Base-by-base conservation (phyloP, 345 rosid species). In the Populus alba region DNA sequence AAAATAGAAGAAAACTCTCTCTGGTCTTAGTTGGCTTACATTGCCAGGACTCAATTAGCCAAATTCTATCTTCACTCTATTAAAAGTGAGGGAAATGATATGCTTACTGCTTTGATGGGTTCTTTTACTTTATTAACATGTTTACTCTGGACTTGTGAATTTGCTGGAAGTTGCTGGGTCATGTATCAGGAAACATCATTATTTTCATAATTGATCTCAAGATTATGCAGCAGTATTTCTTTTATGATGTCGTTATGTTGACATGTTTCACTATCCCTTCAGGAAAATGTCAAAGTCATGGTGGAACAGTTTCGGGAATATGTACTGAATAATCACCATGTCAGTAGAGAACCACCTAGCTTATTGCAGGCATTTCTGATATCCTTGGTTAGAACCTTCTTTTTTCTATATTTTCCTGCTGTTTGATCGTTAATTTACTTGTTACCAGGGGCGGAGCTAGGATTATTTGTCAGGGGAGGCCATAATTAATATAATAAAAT, bases 351-450 rank as follows among this genome's bases (percentile, higher is more conserved):
- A 83, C 91, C 91, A 38, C 82, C 80, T 49, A 77, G 90, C 69
- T 73, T 83, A 57, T 86, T 90, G 80, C 97, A 94, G 85, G 99
- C 97, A 23, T 96, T 96, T 78, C 93, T 87, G 83, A 83, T 96
- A 74, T 91, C 98, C 65, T 73, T 94, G 94, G 99, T 96, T 61
- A 84, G 93, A 75, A 72, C 16, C 67, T 74, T 71, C 62, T 75
- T 27, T 3, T 69, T 7, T 38, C 15, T 61, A 6, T 20, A 35
- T 53, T 18, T n/a, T 23, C 13, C 49, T 41, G 45, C 68, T 78
- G 23, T 18, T 51, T 62, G 73, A 66, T 25, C 27, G 20, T 67
- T 66, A 59, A 15, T 68, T 79, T n/a, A 57, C 66, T 6, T 15
- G 27, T 57, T 22, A 20, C 23, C n/a, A n/a, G n/a, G n/a, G n/a